Evolutionary conservation across 192 early-diverging fungal species (phyloP).

Genomic region (Dissophora ornata): DNA sequence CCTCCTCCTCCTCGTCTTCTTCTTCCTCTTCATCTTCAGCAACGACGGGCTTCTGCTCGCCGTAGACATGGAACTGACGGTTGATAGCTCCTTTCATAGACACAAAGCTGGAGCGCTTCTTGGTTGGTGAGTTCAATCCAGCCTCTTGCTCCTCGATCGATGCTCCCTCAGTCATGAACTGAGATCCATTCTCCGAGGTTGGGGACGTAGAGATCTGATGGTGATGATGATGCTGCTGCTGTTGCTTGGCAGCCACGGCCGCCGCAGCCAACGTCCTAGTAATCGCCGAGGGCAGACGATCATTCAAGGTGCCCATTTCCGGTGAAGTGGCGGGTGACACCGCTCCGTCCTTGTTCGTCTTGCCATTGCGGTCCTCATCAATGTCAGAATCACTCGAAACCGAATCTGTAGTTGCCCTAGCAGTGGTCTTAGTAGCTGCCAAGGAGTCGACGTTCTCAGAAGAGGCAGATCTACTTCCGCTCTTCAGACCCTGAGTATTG

Average conservation of each 20-base stretch:
- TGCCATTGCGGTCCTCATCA: background rate
- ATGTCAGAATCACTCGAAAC: conserved; percentile 28
- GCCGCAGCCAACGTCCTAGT: conserved; percentile 40
- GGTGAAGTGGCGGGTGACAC: conserved; percentile 43
- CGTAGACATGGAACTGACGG: conserved; percentile 23
- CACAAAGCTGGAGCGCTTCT: conserved; percentile 10
- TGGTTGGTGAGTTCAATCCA: background rate
- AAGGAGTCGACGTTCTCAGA: background rate
- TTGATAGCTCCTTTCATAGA: conserved; percentile 25
- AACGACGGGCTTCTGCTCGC: background rate
- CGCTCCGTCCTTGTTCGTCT: conserved; percentile 17
- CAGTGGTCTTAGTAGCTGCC: background rate
- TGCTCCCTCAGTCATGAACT: background rate
- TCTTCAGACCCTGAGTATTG: background rate
- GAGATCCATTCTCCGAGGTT: too few species aligned
- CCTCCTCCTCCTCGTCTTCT: conserved; percentile 23
- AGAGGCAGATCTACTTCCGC: background rate
- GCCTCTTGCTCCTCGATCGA: background rate
- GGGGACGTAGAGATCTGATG: too few species aligned
- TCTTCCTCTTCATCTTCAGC: conserved; percentile 2
- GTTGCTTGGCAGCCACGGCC: conserved; percentile 39
- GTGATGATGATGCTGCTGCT: conserved; percentile 10
- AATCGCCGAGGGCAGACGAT: conserved; percentile 43
- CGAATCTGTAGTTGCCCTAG: background rate
- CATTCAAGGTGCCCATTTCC: conserved; percentile 33